Evolutionary conservation across 1,284 basidiomycete genomes (phyloP), one percentile per base, ranked within the genome.

Genomic region (Cutaneotrichosporon cyanovorans): DNA sequence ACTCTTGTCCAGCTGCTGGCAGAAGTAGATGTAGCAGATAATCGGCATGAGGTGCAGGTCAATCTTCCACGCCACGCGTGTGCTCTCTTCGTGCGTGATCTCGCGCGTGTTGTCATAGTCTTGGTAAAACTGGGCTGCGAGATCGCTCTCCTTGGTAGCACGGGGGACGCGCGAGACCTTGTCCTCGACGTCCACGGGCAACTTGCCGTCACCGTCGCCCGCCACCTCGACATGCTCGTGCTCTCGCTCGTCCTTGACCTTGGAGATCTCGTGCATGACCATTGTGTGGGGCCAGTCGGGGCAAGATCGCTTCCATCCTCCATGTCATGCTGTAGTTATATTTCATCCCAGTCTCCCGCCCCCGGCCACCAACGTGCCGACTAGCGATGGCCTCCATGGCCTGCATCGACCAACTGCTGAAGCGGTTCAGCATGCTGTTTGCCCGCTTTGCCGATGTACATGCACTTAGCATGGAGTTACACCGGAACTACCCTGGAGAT

Each of bases 1-100:
- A 7, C 54, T 55, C 49, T 64, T 64, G 50, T 64, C 62, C 23
- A 62, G 56, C 42, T 64, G 60, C 45, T 63, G 59, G 33, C 48
- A 56, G 31, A 63, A 61, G 37, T 51, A 55, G 44, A 38, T 38
- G 20, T 22, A 21, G 20, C 50, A 59, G 31, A 57, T 41, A 39
- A 57, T 53, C 7, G 55, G 55, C 50, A 60, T 41, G 22, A 60
- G 37, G 41, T 42, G 42, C 16, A 28, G 9, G 39, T 59, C 58
- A 20, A 57, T 55, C 40, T 47, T 39, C 19, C 37, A 39, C 21
- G 40, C 18, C 14, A 59, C 48, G 6, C 23, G 18, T 7, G 19
- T 41, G 40, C 44, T 59, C 25, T 48, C 42, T 23, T 48, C 53
- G 9, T 53, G 46, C 12, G 46, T 48, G 30, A 58, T 50, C n/a